Base-by-base conservation (phyloP, 1,284 basidiomycete species). In the Rhodotorula sp. region DNA sequence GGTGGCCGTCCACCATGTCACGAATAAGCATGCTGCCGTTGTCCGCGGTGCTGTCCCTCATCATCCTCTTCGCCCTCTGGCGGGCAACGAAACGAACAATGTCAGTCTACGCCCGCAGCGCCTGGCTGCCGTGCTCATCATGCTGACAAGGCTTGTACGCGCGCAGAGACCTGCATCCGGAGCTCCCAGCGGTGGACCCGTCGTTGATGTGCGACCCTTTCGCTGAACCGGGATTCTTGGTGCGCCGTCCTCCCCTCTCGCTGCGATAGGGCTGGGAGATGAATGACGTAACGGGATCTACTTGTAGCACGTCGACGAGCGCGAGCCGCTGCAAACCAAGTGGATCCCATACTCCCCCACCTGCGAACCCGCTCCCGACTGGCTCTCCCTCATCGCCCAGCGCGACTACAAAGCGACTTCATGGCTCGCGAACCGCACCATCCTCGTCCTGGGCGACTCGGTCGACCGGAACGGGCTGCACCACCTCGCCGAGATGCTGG, bases 391-490 rank as follows among this genome's bases (percentile, higher is more conserved):
- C 26, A 59, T 76, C 37, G 58, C 57, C 15, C 34, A 48, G 6
- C 67, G 55, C 2, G 67, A 77, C 57, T 40, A 62, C 24, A 47
- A 61, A 31, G 47, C 64, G n/a, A 69, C 76, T 30, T 58, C 61
- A 13, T 77, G 73, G 61, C 68, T 77, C 51, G 56, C 64, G n/a
- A 73, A 76, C 54, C 72, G 75, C 37, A 76, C 77, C 26, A 74
- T 77, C 68, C 70, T 77, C 20, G 34, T 77, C 57, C 60, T 77
- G 7, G 77, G 77, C 37, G 77, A 77, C 64, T 70, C 67, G n/a
- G 77, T 77, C 54, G 77, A 77, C 53, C 73, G 77, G 20, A 77
- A 77, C 56, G 75, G 69, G 0, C 62, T 77, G 26, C 68, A 77
- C 24, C 77, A 77, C 50, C 61, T 74, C 31, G 71, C 71, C 7